Conservation (phyloP, 176 grass and related monocot genomes). For the Puccinellia tenuiflora region DNA sequence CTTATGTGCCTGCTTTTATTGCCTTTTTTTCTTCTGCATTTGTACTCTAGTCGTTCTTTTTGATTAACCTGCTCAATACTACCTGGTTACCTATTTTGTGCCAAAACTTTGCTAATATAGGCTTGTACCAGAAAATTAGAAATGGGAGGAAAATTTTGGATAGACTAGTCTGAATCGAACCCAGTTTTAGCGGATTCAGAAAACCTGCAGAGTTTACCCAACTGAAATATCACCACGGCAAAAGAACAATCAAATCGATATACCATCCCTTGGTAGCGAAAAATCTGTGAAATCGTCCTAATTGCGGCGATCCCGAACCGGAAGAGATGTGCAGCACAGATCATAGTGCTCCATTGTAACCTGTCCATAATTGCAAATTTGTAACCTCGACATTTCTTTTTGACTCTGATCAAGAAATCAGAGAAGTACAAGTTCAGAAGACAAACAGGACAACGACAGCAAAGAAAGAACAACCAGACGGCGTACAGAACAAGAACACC, state of each 20-base stretch:
- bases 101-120: neutral
- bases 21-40: neutral
- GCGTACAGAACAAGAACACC: neutral
- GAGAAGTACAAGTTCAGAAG: neutral
- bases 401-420: constrained; percentile 19
- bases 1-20: too few relatives aligned
- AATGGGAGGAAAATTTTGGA: neutral
- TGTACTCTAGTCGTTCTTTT: neutral
- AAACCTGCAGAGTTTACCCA: neutral
- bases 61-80: neutral
- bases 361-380: neutral
- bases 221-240: neutral
- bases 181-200: neutral
- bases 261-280: too few relatives aligned
- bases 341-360: too few relatives aligned
- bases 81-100: neutral
- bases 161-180: neutral
- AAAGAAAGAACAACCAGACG: neutral
- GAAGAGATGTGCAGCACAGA: too few relatives aligned
- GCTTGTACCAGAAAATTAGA: neutral
- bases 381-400: constrained; percentile 21
- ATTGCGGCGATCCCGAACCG: too few relatives aligned
- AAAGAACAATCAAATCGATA: too few relatives aligned
- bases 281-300: too few relatives aligned
- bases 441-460: constrained; percentile 13